Base-by-base conservation (phyloP, 202 grass and related monocot genomes). In the Hordeum pubiflorum region DNA sequence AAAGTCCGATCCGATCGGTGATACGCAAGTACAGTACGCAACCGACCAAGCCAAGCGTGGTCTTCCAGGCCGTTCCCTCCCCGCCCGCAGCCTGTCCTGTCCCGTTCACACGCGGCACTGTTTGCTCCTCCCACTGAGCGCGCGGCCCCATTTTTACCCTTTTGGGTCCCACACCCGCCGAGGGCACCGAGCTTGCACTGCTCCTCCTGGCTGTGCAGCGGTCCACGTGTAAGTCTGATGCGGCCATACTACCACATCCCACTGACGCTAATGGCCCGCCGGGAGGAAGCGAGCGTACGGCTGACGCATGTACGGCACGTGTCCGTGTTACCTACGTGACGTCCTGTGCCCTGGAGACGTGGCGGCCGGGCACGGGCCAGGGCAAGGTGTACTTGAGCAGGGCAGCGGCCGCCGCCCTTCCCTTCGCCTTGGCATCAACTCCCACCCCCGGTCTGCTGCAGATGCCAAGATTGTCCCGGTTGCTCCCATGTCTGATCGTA, bases 361-460 rank as follows among this genome's bases (percentile, higher is more conserved):
- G 87, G 87, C 91, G 70, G 4, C 52, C 23, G 27, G 4, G 10
- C 67, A 89, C 78, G 72, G 86, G 80, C 79, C 72, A 71, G 62
- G 3, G 6, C 7, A 58, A 60, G 44, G 43, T 85, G 69, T 86
- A 77, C 59, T 50, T 43, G 82, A 54, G 50, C 17, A 54, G 50
- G 50, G 50, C 17, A 54, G 17, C 55, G 69, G 69, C 44, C 69
- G 24, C 69, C 69, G 69, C 69, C 26, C 69, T 52, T 70, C 66
- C 12, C 36, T 38, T 38, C n/a, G 65, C 66, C 66, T 69, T 24
- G 67, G 67, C 67, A 71, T 46, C 39, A 14, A 18, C 41, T 72
- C 29, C 62, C 71, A 72, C 44, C 10, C 11, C 13, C 24, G 9
- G 40, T 0, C 43, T 22, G 58, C 60, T 34, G 78, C 34, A 44